Percentiles rank a stretch among this genome's conserved stretches.
phyloP scores from a whole-genome alignment of 1,284 basidiomycete species.

The Cerrena zonata region DNA sequence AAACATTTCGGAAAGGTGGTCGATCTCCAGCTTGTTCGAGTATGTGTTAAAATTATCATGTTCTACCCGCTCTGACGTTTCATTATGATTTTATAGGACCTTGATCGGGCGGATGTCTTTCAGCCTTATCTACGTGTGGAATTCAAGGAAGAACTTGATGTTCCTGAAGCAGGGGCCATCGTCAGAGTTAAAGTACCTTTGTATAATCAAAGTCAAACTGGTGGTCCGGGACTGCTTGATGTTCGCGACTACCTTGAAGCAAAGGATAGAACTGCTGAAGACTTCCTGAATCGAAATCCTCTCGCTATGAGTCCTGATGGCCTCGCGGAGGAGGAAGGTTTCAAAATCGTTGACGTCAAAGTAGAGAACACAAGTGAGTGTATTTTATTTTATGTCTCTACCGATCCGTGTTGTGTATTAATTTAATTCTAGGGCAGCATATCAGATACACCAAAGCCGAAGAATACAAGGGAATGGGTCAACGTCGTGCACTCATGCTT shows the following conservation, averaged over 20 bases:
- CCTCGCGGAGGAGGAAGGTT: not conserved
- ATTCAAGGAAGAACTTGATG: slow-evolving; percentile 1
- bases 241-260: slow-evolving; percentile 1
- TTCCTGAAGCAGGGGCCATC: not conserved
- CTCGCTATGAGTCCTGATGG: not conserved
- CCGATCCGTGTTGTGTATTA: not conserved
- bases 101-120: not conserved
- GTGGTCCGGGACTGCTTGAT: slow-evolving; percentile 6
- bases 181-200: slow-evolving; percentile 2
- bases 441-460: not conserved
- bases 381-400: not conserved
- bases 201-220: not conserved
- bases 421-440: not conserved
- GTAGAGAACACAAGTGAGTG: slow-evolving; percentile 3
- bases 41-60: not conserved
- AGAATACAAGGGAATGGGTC: not conserved
- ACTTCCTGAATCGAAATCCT: not conserved
- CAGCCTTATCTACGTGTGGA: not conserved
- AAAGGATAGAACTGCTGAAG: not conserved
- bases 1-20: slow-evolving; percentile 6
- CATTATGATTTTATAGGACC: not conserved
- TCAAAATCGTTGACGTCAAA: not conserved
- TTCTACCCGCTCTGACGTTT: not conserved
- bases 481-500: not conserved
- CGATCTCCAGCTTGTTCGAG: slow-evolving; percentile 7